Conservation (phyloP, 208 protist species). For the Trypanosoma conorhini region DNA sequence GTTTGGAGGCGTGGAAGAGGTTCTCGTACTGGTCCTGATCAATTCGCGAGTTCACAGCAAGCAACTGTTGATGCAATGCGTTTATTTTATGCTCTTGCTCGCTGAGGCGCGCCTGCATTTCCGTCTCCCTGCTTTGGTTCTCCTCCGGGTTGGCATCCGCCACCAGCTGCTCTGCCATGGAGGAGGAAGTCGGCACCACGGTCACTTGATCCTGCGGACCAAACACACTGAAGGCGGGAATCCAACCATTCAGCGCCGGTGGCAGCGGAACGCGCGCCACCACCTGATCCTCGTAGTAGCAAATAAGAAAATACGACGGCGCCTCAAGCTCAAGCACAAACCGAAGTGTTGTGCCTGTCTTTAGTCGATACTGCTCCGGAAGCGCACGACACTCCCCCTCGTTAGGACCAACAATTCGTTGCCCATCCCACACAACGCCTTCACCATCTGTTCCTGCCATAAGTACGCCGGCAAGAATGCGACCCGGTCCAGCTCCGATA, state of each 20-base stretch:
- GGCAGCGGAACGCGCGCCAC: slow-evolving; percentile 28
- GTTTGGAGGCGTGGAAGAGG: background rate
- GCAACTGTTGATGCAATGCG: slow-evolving; percentile 24
- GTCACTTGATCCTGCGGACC: slow-evolving; percentile 36
- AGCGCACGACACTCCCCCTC: slow-evolving; percentile 27
- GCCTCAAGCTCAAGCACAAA: slow-evolving; percentile 33
- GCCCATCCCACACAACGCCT: slow-evolving; percentile 41
- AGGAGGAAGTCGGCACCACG: slow-evolving; percentile 21
- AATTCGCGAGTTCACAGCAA: slow-evolving; percentile 23
- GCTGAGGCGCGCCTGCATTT: slow-evolving; percentile 4
- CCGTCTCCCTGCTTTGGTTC: slow-evolving; percentile 2
- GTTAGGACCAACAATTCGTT: slow-evolving; percentile 33
- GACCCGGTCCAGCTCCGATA: slow-evolving; percentile 25
- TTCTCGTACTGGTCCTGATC: slow-evolving; percentile 26
- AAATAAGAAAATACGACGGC: slow-evolving; percentile 30
- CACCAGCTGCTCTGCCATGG: slow-evolving; percentile 3
- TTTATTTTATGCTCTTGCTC: slow-evolving; percentile 30
- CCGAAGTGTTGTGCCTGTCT: slow-evolving; percentile 22
- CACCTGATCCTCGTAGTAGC: slow-evolving; percentile 27
- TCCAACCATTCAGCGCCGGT: slow-evolving; percentile 22
- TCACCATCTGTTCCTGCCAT: slow-evolving; percentile 31
- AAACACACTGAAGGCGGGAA: slow-evolving; percentile 36
- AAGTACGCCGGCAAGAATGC: slow-evolving; percentile 30
- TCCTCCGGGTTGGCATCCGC: background rate
- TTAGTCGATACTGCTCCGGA: slow-evolving; percentile 15